phyloP scores from a whole-genome alignment of 225 moss, liverwort and hornwort species.

The Straminergon stramineum region DNA sequence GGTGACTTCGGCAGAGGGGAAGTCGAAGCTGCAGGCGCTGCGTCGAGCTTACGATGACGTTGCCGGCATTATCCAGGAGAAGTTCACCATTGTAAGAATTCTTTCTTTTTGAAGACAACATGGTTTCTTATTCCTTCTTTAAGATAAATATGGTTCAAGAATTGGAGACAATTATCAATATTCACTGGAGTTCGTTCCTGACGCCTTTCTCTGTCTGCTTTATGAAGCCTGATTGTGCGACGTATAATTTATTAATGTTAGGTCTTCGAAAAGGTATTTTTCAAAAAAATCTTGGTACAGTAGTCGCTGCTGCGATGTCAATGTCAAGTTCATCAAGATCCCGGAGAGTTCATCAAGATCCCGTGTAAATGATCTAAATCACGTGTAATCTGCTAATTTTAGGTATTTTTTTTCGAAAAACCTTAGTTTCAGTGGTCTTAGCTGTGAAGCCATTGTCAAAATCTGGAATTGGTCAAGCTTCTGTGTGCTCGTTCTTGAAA shows the following conservation, averaged over 20 bases:
- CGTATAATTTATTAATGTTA: not conserved
- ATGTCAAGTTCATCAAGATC: not conserved
- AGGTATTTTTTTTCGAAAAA: not conserved
- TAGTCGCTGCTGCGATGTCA: not conserved
- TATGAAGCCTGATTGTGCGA: not conserved
- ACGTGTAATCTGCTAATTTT: too few species aligned
- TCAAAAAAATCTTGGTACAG: not conserved
- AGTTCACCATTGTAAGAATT: slow-evolving; percentile 47
- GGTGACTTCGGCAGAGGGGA: slow-evolving; percentile 65
- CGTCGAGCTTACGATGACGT: slow-evolving; percentile 74
- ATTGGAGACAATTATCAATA: not conserved
- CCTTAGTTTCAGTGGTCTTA: not conserved
- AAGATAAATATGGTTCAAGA: not conserved
- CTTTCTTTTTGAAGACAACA: not conserved
- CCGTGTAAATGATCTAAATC: too few species aligned
- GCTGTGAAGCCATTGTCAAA: not conserved
- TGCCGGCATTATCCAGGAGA: slow-evolving; percentile 58
- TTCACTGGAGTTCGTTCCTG: not conserved
- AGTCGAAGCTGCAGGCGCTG: slow-evolving; percentile 48
- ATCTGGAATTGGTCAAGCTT: not conserved
- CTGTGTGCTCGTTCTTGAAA: not conserved
- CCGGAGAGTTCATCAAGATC: slow-evolving; percentile 36
- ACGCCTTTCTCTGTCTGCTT: not conserved
- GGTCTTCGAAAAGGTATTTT: not conserved
- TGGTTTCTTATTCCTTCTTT: too few species aligned